A percentile compares a stretch with the other conserved stretches of the same genome.
Evolutionary conservation across 805 yeast genomes (phyloP).

Genomic region (Metschnikowia henanensis): DNA sequence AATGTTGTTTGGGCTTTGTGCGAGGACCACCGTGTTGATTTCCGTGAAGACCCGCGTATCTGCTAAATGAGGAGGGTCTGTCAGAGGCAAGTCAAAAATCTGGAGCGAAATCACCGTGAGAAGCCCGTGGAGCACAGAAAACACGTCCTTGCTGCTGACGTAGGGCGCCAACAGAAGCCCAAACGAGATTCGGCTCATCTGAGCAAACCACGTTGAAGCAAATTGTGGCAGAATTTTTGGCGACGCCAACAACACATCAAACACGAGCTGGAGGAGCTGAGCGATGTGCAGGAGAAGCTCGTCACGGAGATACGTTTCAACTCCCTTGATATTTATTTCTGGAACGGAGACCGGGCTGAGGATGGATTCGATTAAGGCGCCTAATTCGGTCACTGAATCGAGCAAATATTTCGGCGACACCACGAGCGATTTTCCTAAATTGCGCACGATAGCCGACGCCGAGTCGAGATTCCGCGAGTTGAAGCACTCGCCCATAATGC

Average conservation of each 20-base stretch:
- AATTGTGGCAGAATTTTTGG: slow-evolving; percentile 25
- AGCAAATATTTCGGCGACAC: slow-evolving; percentile 5
- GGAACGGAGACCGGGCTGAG: neutral
- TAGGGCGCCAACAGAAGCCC: slow-evolving; percentile 25
- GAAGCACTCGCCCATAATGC: slow-evolving; percentile 36
- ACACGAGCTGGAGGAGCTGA: slow-evolving; percentile 37
- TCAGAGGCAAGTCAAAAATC: slow-evolving; percentile 54
- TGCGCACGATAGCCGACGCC: slow-evolving; percentile 29
- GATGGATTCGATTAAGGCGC: neutral
- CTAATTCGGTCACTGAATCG: slow-evolving; percentile 7
- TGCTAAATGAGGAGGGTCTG: slow-evolving; percentile 23
- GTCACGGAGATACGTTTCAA: slow-evolving; percentile 16
- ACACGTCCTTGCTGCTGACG: slow-evolving; percentile 27
- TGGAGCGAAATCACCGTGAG: slow-evolving; percentile 50
- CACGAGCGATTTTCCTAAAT: slow-evolving; percentile 31
- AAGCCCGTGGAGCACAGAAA: slow-evolving; percentile 43
- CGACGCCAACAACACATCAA: slow-evolving; percentile 42
- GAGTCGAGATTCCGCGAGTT: slow-evolving; percentile 18
- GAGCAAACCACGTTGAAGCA: slow-evolving; percentile 53
- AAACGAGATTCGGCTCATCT: slow-evolving; percentile 41
- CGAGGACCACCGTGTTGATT: slow-evolving; percentile 41
- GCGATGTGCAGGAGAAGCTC: slow-evolving; percentile 35
- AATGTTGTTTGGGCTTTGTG: slow-evolving; percentile 41
- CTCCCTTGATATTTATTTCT: neutral
- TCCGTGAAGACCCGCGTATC: slow-evolving; percentile 37